phyloP scores from a whole-genome alignment of 2,329 filamentous ascomycete species.

The Neonectria magnoliae region DNA sequence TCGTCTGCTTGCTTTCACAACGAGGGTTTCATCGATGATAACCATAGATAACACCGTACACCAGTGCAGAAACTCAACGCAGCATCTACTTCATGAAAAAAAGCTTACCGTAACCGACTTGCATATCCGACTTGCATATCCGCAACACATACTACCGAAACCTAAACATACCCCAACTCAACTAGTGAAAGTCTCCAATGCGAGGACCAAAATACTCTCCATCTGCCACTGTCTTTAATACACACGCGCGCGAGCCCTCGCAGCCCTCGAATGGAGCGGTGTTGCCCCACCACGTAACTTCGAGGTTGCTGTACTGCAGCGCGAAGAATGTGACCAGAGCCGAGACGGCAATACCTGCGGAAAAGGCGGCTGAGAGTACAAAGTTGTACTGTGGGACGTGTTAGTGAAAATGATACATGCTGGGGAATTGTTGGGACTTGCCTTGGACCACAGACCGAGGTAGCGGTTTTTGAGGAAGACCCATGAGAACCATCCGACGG shows the following conservation, averaged over 20 bases:
- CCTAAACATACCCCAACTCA: neutral
- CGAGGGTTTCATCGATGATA: neutral
- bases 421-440: conserved; percentile 4
- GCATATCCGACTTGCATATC: too few species aligned
- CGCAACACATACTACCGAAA: neutral
- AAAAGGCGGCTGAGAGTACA: conserved; percentile 58
- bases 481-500: conserved; percentile 59
- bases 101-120: neutral
- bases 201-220: conserved; percentile 48
- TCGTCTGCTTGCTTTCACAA: neutral
- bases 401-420: conserved; percentile 17
- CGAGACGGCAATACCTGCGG: conserved; percentile 56
- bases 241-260: conserved; percentile 38
- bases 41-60: neutral
- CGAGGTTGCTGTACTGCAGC: conserved; percentile 51
- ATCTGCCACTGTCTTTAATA: conserved; percentile 33
- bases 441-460: conserved; percentile 60
- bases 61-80: neutral
- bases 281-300: conserved; percentile 60
- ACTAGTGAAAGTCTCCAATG: conserved; percentile 32
- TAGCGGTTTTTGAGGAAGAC: conserved; percentile 57
- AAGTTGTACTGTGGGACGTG: conserved; percentile 53
- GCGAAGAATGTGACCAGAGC: conserved; percentile 61
- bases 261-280: conserved; percentile 40
- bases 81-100: neutral